Percentiles rank a stretch among this genome's conserved stretches.
Evolutionary conservation across 2,329 filamentous ascomycete species (phyloP).

Genomic region (Arthrobotrys sinensis): DNA sequence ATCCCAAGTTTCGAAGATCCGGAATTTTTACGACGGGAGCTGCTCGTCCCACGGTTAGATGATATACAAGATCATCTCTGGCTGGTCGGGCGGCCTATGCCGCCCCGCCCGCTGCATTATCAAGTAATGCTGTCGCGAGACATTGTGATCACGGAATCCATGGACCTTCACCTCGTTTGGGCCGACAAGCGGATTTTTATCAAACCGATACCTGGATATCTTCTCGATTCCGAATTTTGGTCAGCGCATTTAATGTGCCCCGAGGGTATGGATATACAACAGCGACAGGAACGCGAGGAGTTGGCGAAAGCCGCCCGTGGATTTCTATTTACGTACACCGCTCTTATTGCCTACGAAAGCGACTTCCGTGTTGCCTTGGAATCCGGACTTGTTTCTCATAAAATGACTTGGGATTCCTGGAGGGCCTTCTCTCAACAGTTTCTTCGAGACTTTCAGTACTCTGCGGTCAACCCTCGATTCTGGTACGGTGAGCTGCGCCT

Average conservation of each 20-base stretch:
- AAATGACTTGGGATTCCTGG: conserved; percentile 68
- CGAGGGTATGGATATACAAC: conserved; percentile 22
- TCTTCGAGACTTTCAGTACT: conserved; percentile 65
- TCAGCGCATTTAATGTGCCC: conserved; percentile 7
- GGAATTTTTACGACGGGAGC: conserved; percentile 50
- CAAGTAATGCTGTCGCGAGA: conserved; percentile 62
- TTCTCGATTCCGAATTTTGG: conserved; percentile 68
- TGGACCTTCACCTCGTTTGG: conserved; percentile 65
- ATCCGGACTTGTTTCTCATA: conserved; percentile 65
- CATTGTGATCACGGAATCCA: conserved; percentile 65
- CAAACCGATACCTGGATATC: conserved; percentile 67
- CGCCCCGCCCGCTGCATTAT: conserved; percentile 61
- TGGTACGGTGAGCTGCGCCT: conserved; percentile 69
- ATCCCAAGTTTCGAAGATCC: conserved; percentile 48
- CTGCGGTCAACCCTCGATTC: conserved; percentile 67
- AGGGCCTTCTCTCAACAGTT: conserved; percentile 65
- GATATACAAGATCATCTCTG: conserved; percentile 62
- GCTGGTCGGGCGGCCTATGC: conserved; percentile 62
- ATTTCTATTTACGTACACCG: conserved; percentile 68
- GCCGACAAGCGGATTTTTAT: conserved; percentile 64
- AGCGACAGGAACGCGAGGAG: conserved; percentile 34
- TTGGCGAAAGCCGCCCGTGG: conserved; percentile 65
- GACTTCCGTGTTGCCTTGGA: conserved; percentile 67
- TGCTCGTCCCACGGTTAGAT: conserved; percentile 60
- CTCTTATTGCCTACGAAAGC: conserved; percentile 67